Percentiles rank a stretch among this genome's conserved stretches.
These are phyloP conservation scores for Mycena vitilis DNA, from an alignment of 768 basidiomycete genomes.

Conservation along the genomic window DNA sequence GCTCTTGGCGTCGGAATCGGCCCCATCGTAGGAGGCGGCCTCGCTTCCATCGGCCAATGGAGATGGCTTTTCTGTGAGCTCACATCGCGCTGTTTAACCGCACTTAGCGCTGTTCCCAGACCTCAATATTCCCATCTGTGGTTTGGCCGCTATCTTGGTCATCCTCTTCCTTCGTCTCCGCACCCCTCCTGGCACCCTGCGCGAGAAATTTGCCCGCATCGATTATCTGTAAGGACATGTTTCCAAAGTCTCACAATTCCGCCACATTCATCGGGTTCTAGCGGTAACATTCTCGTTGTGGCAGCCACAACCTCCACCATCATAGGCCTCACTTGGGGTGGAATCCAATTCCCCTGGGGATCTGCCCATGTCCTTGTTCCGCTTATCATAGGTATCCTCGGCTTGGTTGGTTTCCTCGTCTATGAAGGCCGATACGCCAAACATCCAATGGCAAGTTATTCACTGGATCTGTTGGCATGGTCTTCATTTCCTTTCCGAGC, in stretches of 20 bases:
- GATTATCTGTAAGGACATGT: slow-evolving; percentile 55
- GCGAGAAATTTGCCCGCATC: slow-evolving; percentile 50
- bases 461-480: slow-evolving; percentile 16
- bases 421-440: slow-evolving; percentile 51
- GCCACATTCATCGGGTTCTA: slow-evolving; percentile 15
- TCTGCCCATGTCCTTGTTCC: too few relatives aligned
- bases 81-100: too few relatives aligned
- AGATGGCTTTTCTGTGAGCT: slow-evolving; percentile 54
- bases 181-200: slow-evolving; percentile 46
- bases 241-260: too few relatives aligned
- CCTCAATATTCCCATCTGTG: slow-evolving; percentile 12
- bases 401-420: slow-evolving; percentile 50
- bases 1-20: slow-evolving; percentile 48
- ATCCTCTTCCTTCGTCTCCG: slow-evolving; percentile 41
- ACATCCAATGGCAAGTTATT: slow-evolving; percentile 35
- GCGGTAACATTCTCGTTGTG: slow-evolving; percentile 57
- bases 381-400: slow-evolving; percentile 51
- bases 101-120: neutral
- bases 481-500: neutral
- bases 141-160: neutral
- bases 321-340: too few relatives aligned
- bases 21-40: slow-evolving; percentile 50
- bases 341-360: too few relatives aligned
- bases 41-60: slow-evolving; percentile 49
- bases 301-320: slow-evolving; percentile 47